Evolutionary conservation across 2,329 filamentous ascomycete species (phyloP), one percentile per base, ranked within the genome.

Genomic region (Trichoderma guizhouense): DNA sequence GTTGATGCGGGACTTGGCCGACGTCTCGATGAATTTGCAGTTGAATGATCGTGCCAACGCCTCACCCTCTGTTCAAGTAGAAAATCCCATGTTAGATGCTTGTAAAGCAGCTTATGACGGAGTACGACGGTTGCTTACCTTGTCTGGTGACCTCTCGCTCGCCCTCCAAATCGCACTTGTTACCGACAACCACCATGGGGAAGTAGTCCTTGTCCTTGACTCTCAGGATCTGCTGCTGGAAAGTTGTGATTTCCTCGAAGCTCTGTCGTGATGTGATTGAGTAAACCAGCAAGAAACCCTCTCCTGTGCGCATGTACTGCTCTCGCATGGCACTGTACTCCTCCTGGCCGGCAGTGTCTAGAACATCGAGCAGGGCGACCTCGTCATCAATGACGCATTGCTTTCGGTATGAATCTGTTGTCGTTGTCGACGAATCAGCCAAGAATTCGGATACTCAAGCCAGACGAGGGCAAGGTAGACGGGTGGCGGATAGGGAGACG

Each of bases 191-290:
- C 72, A 98, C 97, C 87, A 99, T 98, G 77, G 96, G 96, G 87
- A 99, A 99, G 83, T 98, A 97, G 85, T 99, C 96, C 90, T 97
- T 98, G 86, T 98, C 96, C 89, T 99, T 99, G 79, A 99, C 96
- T 77, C 96, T 88, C 77, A 99, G 87, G 81, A 99, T 99, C 84
- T 99, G 96, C 87, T 98, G 95, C 84, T 98, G 95, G 85, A 98
- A 98, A 63, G 94, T 97, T 84, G 94, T 92, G 83, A 99, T 98
- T 86, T 99, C 96, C 82, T 99, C 95, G 80, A 98, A 98, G 79
- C 93, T 97, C 84, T 98, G 95, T 80, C 95, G 90, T 80, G 95
- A 98, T 71, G 93, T 98, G 86, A 99, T 99, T 77, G 95, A 97
- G 88, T 98, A 98, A 79, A 98, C 94, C 68, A 99, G 91, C 80